Percentiles rank a stretch among this genome's conserved stretches.
Conservation (phyloP, 2,329 filamentous ascomycete species). For the Ophiostoma ips region DNA sequence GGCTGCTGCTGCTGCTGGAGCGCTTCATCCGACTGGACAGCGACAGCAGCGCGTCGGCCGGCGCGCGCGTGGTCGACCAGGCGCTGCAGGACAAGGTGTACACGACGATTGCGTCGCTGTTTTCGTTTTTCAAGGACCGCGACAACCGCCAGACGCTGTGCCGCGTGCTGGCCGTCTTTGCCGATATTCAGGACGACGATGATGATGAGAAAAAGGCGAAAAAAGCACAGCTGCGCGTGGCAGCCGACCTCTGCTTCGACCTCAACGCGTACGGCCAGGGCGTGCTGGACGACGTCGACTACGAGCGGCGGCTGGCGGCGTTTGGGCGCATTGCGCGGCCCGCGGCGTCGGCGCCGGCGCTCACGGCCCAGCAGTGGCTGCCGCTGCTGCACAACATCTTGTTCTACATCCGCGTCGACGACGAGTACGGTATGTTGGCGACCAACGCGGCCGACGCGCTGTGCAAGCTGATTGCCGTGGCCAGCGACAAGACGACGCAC, state of each 20-base stretch:
- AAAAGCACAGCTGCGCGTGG: slow-evolving; percentile 38
- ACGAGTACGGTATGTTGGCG: slow-evolving; percentile 73
- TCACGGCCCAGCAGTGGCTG: slow-evolving; percentile 66
- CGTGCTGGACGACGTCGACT: slow-evolving; percentile 75
- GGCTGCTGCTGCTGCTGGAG: slow-evolving; percentile 65
- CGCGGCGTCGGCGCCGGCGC: slow-evolving; percentile 31
- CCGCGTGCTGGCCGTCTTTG: slow-evolving; percentile 57
- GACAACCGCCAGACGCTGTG: slow-evolving; percentile 62
- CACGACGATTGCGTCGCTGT: slow-evolving; percentile 63
- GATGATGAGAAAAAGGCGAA: not conserved
- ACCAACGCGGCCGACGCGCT: slow-evolving; percentile 70
- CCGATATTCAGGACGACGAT: slow-evolving; percentile 31
- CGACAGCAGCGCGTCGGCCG: slow-evolving; percentile 28
- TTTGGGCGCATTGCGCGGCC: slow-evolving; percentile 59
- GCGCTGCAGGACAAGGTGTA: slow-evolving; percentile 54
- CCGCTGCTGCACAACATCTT: slow-evolving; percentile 81
- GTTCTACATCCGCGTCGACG: slow-evolving; percentile 71
- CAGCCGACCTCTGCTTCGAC: slow-evolving; percentile 58
- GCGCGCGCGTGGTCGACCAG: slow-evolving; percentile 11
- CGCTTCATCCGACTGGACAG: slow-evolving; percentile 59
- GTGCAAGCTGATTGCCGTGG: slow-evolving; percentile 60
- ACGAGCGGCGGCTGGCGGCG: slow-evolving; percentile 64
- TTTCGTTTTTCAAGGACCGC: slow-evolving; percentile 79
- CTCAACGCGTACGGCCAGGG: slow-evolving; percentile 66
- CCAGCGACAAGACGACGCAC: slow-evolving; percentile 28